Conservation (phyloP, 305 asterid species). For the Nicotiana rustica region DNA sequence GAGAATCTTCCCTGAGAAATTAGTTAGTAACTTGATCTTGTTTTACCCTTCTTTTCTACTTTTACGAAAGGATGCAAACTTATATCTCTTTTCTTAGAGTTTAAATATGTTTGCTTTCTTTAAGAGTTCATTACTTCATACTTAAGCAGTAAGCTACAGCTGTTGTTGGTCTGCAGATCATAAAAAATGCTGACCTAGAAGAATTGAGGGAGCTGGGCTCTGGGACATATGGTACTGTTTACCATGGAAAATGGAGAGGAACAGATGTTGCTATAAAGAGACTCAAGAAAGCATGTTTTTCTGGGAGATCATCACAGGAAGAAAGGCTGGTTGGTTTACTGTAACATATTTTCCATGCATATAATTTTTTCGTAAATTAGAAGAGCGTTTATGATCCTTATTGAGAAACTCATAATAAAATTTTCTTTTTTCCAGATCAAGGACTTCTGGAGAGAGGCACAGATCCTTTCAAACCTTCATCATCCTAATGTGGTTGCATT, state of each 20-base stretch:
- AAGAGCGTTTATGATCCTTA: background rate
- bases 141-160: conserved; percentile 25
- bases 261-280: conserved; percentile 84
- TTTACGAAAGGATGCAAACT: background rate
- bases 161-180: conserved; percentile 55
- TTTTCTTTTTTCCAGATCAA: conserved; percentile 51
- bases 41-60: background rate
- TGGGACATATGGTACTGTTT: conserved; percentile 87
- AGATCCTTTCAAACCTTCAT: conserved; percentile 73
- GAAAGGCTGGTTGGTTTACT: conserved; percentile 72
- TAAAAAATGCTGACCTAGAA: conserved; percentile 82
- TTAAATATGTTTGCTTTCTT: conserved; percentile 3
- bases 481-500: conserved; percentile 91
- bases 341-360: conserved; percentile 32
- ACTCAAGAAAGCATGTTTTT: conserved; percentile 69
- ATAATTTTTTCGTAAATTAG: conserved; percentile 23
- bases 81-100: conserved; percentile 12
- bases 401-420: background rate
- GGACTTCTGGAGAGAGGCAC: conserved; percentile 89
- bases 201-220: conserved; percentile 84
- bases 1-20: background rate
- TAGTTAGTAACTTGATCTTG: conserved; percentile 21
- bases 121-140: conserved; percentile 8
- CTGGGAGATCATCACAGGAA: conserved; percentile 74
- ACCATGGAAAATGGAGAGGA: conserved; percentile 87